These are phyloP conservation scores for Coemansia sp. DNA, from an alignment of 192 early-diverging fungal genomes.

Conservation along the genomic window DNA sequence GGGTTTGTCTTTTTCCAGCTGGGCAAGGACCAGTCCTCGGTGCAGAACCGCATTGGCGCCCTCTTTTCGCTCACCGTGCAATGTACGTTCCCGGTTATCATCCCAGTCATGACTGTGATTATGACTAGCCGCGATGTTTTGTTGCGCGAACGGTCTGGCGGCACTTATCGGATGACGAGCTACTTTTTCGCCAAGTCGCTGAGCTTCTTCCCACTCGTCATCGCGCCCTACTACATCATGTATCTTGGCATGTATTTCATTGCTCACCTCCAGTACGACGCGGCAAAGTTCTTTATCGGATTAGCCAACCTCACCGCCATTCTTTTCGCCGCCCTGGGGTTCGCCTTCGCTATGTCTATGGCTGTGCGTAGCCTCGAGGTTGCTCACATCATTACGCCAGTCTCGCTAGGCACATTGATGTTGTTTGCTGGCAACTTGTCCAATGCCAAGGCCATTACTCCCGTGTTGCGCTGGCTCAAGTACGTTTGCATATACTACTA, in stretches of 20 bases:
- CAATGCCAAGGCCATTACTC: constrained; percentile 40
- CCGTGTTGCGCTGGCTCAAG: constrained; percentile 52
- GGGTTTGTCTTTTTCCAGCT: constrained; percentile 62
- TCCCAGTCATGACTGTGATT: constrained; percentile 54
- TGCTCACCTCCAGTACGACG: constrained; percentile 35
- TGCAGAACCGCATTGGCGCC: constrained; percentile 56
- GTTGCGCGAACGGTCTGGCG: constrained; percentile 62
- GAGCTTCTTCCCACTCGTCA: constrained; percentile 47
- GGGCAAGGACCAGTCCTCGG: constrained; percentile 30
- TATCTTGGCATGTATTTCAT: constrained; percentile 38
- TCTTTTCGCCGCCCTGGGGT: constrained; percentile 32
- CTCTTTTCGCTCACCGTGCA: constrained; percentile 49
- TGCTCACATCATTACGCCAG: constrained; percentile 38
- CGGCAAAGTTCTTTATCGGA: constrained; percentile 35
- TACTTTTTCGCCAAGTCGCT: constrained; percentile 65
- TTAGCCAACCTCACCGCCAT: constrained; percentile 25
- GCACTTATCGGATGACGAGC: constrained; percentile 62
- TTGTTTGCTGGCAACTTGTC: constrained; percentile 50
- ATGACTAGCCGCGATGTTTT: constrained; percentile 55
- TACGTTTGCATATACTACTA: constrained; percentile 42
- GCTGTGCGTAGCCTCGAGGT: constrained; percentile 30
- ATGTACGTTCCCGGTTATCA: constrained; percentile 57
- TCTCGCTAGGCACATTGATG: constrained; percentile 29
- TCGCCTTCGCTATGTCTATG: constrained; percentile 38
- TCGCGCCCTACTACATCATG: constrained; percentile 23